Conservation (phyloP, 1,139 yeast species). For the Saccharomyces hybrid region DNA sequence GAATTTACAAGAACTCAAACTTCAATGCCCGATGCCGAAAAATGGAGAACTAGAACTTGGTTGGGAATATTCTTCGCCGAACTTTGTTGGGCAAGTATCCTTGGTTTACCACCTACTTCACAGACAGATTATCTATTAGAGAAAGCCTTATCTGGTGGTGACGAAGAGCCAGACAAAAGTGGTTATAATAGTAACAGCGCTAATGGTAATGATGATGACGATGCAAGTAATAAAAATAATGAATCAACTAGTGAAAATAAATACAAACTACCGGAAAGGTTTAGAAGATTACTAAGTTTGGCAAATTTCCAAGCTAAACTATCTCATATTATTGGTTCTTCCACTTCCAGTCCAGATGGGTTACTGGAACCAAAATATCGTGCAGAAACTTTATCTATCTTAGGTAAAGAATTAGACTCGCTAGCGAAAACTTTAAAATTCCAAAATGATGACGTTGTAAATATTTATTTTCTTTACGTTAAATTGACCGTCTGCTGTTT, state of each 20-base stretch:
- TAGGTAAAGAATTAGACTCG: slow-evolving; percentile 73
- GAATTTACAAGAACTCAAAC: slow-evolving; percentile 90
- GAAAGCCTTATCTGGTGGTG: slow-evolving; percentile 58
- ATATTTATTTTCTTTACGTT: slow-evolving; percentile 70
- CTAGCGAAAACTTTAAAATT: slow-evolving; percentile 38
- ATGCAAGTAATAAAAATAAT: slow-evolving; percentile 3
- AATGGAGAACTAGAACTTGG: slow-evolving; percentile 95
- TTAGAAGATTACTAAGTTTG: slow-evolving; percentile 64
- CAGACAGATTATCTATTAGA: slow-evolving; percentile 80
- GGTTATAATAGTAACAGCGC: slow-evolving; percentile 5
- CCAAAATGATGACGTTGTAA: slow-evolving; percentile 57
- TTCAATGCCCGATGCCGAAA: slow-evolving; percentile 80
- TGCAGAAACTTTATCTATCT: slow-evolving; percentile 66
- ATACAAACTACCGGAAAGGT: slow-evolving; percentile 54
- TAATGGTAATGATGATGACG: not conserved
- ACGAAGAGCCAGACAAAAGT: slow-evolving; percentile 9
- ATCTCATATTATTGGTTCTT: slow-evolving; percentile 80
- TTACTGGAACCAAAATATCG: slow-evolving; percentile 77
- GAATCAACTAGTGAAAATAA: not conserved
- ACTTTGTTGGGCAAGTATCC: slow-evolving; percentile 82
- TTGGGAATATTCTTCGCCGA: slow-evolving; percentile 79
- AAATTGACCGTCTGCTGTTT: slow-evolving; percentile 79
- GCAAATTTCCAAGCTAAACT: slow-evolving; percentile 80
- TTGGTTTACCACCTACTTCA: slow-evolving; percentile 83
- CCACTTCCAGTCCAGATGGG: slow-evolving; percentile 87